phyloP scores from a whole-genome alignment of 176 grass and related monocot species.

The Triticum monococcum region DNA sequence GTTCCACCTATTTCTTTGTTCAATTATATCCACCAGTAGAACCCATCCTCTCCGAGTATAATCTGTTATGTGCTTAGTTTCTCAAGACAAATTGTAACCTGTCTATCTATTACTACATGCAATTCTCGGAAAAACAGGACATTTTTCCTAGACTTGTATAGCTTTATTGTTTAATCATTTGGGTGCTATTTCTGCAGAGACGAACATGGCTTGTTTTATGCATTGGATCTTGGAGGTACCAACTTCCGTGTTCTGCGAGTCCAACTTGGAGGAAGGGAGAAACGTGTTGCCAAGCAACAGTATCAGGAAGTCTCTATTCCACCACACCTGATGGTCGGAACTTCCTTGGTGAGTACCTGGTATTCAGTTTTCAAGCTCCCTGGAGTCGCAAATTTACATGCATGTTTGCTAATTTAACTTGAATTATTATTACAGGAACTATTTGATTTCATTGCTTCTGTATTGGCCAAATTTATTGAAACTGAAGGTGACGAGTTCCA shows the following conservation, averaged over 20 bases:
- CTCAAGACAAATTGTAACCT: not conserved
- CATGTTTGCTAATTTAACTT: slow-evolving; percentile 12
- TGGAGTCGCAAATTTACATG: not conserved
- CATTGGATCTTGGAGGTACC: slow-evolving; percentile 81
- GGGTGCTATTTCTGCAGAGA: slow-evolving; percentile 29
- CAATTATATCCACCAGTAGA: not conserved
- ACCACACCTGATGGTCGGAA: slow-evolving; percentile 65
- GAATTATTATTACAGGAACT: slow-evolving; percentile 50
- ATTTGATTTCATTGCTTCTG: slow-evolving; percentile 79
- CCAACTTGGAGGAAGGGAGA: slow-evolving; percentile 76
- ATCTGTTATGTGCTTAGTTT: slow-evolving; percentile 8
- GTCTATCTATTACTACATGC: not conserved
- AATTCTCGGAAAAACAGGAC: not conserved
- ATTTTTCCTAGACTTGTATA: not conserved
- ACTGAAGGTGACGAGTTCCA: slow-evolving; percentile 63
- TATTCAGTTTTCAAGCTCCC: not conserved
- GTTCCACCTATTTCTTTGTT: not conserved
- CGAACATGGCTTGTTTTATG: slow-evolving; percentile 73
- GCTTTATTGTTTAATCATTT: slow-evolving; percentile 7
- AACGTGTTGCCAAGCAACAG: slow-evolving; percentile 55
- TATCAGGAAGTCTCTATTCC: slow-evolving; percentile 68
- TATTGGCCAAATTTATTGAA: slow-evolving; percentile 64
- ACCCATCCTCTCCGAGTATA: not conserved
- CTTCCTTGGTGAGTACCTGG: slow-evolving; percentile 42
- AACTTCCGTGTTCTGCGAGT: slow-evolving; percentile 86